Conservation (phyloP, 1,139 yeast genomes). For the Suhomyces bolitotheri region DNA sequence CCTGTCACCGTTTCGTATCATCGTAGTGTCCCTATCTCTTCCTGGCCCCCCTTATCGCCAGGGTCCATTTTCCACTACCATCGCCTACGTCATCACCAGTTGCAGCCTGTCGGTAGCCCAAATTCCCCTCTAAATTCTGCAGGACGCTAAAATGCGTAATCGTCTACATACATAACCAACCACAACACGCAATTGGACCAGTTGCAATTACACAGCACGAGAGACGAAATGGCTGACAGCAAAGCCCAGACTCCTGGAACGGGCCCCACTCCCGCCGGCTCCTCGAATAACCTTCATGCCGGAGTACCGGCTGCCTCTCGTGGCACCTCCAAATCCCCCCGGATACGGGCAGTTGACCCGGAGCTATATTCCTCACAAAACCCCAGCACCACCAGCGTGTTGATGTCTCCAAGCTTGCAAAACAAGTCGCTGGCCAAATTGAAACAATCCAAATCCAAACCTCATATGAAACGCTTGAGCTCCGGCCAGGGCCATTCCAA, state of each 20-base stretch:
- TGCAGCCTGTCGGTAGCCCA: background rate
- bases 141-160: background rate
- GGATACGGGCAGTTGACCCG: conserved; percentile 8
- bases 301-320: conserved; percentile 4
- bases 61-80: too few species aligned
- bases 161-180: background rate
- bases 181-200: background rate
- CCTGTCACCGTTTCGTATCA: too few species aligned
- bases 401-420: conserved; percentile 15
- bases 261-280: background rate
- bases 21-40: too few species aligned
- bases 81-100: background rate
- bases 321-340: conserved; percentile 10
- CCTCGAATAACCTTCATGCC: too few species aligned
- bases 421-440: conserved; percentile 14
- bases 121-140: too few species aligned
- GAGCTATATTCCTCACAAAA: conserved; percentile 7
- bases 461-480: conserved; percentile 26
- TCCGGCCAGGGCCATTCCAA: conserved; percentile 26
- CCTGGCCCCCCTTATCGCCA: too few species aligned
- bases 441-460: conserved; percentile 24
- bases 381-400: conserved; percentile 13
- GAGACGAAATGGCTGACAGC: conserved; percentile 6
- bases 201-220: background rate
- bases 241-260: conserved; percentile 1